A percentile compares a stretch with the other conserved stretches of the same genome.
Evolutionary conservation across 768 basidiomycete genomes (phyloP).

Genomic region (Lentinula guzmanii): DNA sequence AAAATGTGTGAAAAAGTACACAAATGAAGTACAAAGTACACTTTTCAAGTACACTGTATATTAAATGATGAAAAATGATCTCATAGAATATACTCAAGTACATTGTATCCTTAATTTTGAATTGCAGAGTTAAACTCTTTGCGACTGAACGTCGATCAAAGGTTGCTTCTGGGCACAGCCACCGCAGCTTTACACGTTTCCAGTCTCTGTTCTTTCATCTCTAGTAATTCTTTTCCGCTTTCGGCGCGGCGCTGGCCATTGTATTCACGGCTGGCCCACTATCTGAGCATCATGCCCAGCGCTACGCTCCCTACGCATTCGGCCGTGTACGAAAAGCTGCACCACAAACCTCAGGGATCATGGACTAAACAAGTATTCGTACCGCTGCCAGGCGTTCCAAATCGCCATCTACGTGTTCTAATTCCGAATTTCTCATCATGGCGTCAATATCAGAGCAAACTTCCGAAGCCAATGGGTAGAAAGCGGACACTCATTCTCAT

Average conservation of each 20-base stretch:
- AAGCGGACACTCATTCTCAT: slow-evolving; percentile 30
- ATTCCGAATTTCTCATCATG: slow-evolving; percentile 22
- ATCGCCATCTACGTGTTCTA: slow-evolving; percentile 32
- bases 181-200: neutral
- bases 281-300: slow-evolving; percentile 5
- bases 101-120: too few species aligned
- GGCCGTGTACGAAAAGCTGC: slow-evolving; percentile 5
- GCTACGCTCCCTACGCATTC: slow-evolving; percentile 6
- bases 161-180: neutral
- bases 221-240: neutral
- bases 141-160: neutral
- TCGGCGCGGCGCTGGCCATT: slow-evolving; percentile 2
- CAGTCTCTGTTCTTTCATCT: neutral
- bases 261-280: slow-evolving; percentile 6
- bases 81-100: too few species aligned
- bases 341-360: slow-evolving; percentile 12
- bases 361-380: slow-evolving; percentile 34
- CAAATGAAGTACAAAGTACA: too few species aligned
- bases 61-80: too few species aligned
- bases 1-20: too few species aligned
- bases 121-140: too few species aligned
- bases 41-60: too few species aligned
- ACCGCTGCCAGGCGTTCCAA: slow-evolving; percentile 30
- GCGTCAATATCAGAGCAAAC: slow-evolving; percentile 8
- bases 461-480: slow-evolving; percentile 28